Evolutionary conservation across 805 yeast species (phyloP), one percentile per base, ranked within the genome.

Genomic region (Spencermartinsiella europaea): DNA sequence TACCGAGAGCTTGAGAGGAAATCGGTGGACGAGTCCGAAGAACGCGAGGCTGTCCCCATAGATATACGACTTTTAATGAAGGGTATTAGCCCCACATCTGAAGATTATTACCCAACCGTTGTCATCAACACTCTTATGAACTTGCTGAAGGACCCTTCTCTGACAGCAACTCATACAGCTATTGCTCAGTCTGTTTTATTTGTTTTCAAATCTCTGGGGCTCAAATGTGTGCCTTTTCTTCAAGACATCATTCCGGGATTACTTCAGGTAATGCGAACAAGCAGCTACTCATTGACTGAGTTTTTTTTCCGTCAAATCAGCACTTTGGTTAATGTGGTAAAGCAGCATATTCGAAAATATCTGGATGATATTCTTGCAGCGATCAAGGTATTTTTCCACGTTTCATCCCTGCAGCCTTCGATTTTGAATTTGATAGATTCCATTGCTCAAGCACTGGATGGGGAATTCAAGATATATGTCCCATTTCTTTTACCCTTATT

Each of bases 131-230:
- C 90, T 4, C 68, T 93, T 50, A 76, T 90, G 80, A 86, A 83
- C 50, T 83, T 93, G 16, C 67, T 93, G 37, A 83, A 83, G 53
- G 99, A 93, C 63, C 79, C 85, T 0, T 86, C 97, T 0, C 71
- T 91, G 47, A 81, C 87, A 7, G 72, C 85, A 0, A 95, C 90
- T 60, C 98, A 93, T 61, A 85, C 90, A 2, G 83, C 87, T 16
- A 95, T 89, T 21, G 86, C 90, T n/a, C 96, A 90, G 57, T 95
- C 98, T 0, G 83, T 93, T 37, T 84, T 89, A 77, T 82, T 84
- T 56, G 90, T 93, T 39, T 90, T 90, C 71, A 88, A 85, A 63
- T 83, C 95, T 1, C 71, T 93, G 51, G 96, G 97, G 0, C 71
- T 85, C 47, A 80, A 91, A 46, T 90, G 96, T 64, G 93, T 90